Percentiles rank a stretch among this genome's conserved stretches.
These are phyloP conservation scores for Spiromastix sp. DNA, from an alignment of 2,329 filamentous ascomycete species.

Conservation along the genomic window DNA sequence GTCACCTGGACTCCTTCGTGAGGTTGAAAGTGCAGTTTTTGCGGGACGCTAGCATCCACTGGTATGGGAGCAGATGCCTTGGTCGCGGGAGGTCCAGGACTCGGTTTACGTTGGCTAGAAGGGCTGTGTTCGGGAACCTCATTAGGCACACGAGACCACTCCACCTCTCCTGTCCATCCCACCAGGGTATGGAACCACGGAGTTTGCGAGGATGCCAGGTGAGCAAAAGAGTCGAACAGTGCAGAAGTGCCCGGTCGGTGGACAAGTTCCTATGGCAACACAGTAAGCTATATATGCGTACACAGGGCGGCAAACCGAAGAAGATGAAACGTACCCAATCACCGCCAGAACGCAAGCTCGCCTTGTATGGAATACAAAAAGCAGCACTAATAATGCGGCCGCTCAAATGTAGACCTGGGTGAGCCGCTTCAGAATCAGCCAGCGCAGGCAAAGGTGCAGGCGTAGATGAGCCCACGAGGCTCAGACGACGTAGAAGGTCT, in stretches of 20 bases:
- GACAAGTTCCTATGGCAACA: slow-evolving; percentile 52
- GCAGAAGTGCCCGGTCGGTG: slow-evolving; percentile 79
- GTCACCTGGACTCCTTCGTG: slow-evolving; percentile 63
- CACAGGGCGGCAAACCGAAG: background rate
- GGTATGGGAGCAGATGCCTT: slow-evolving; percentile 72
- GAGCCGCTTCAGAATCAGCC: slow-evolving; percentile 40
- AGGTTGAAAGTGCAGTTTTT: slow-evolving; percentile 47
- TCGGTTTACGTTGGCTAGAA: slow-evolving; percentile 11
- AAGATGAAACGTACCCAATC: slow-evolving; percentile 40
- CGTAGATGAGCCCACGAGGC: slow-evolving; percentile 30
- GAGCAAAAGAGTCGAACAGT: slow-evolving; percentile 80
- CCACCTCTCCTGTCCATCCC: slow-evolving; percentile 88
- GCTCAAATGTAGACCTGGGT: slow-evolving; percentile 48
- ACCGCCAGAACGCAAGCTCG: slow-evolving; percentile 41
- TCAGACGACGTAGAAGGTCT: slow-evolving; percentile 45
- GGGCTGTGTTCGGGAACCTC: background rate
- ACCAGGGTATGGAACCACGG: slow-evolving; percentile 89
- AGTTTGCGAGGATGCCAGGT: slow-evolving; percentile 72
- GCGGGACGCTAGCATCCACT: slow-evolving; percentile 45
- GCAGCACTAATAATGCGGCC: slow-evolving; percentile 55
- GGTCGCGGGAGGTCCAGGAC: slow-evolving; percentile 47
- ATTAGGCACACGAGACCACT: slow-evolving; percentile 27
- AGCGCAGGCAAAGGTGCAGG: slow-evolving; percentile 39
- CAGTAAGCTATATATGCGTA: slow-evolving; percentile 6
- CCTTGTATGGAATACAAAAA: slow-evolving; percentile 53